phyloP scores from a whole-genome alignment of 352 stramenopile genomes.

The Globisporangium nunn region DNA sequence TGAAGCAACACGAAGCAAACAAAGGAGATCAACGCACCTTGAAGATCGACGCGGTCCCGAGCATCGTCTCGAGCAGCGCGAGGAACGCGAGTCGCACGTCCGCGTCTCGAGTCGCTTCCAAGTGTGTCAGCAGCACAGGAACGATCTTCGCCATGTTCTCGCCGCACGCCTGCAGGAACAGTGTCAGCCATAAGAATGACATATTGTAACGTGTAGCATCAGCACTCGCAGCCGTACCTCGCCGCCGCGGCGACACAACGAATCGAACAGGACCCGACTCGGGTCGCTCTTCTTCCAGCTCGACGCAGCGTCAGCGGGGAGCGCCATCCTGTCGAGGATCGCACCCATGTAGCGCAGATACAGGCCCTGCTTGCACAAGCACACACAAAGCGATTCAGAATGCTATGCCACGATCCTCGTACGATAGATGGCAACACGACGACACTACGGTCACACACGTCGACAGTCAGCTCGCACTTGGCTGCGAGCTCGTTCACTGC shows the following conservation, averaged over 20 bases:
- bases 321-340: conserved; percentile 43
- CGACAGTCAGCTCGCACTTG: conserved; percentile 21
- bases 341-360: conserved; percentile 49
- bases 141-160: conserved; percentile 51
- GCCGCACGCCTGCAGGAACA: conserved; percentile 37
- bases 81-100: conserved; percentile 78
- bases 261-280: conserved; percentile 69
- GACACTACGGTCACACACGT: conserved; percentile 23
- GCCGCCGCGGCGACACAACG: conserved; percentile 57
- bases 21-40: conserved; percentile 25
- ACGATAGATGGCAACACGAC: background rate
- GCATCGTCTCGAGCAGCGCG: conserved; percentile 80
- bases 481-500: conserved; percentile 26
- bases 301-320: conserved; percentile 25
- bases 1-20: background rate
- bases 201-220: too few species aligned
- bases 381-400: background rate
- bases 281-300: conserved; percentile 61
- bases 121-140: conserved; percentile 55
- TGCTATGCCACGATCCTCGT: background rate
- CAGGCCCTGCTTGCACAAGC: conserved; percentile 25
- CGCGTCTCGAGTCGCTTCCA: conserved; percentile 56
- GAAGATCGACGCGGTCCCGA: conserved; percentile 41
- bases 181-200: background rate
- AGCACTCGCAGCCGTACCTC: conserved; percentile 21